Evolutionary conservation across 805 yeast species (phyloP).

Genomic region (Pichia nakasei): DNA sequence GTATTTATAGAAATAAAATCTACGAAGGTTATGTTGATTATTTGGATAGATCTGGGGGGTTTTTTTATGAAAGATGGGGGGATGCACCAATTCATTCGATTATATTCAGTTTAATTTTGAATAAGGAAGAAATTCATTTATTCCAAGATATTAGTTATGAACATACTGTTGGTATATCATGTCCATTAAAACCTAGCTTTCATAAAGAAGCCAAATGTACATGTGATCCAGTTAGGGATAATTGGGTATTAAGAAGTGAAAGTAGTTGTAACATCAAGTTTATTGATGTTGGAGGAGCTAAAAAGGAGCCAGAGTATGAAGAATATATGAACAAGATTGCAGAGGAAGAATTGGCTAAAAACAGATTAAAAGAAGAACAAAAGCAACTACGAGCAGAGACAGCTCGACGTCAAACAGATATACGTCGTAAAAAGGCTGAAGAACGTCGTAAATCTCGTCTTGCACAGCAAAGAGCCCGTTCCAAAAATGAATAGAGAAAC

Average conservation of each 20-base stretch:
- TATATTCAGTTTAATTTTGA: conserved; percentile 36
- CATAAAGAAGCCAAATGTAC: conserved; percentile 54
- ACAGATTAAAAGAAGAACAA: background rate
- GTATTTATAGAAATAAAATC: conserved; percentile 48
- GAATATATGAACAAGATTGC: background rate
- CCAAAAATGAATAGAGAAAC: too few species aligned
- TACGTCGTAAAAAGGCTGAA: conserved; percentile 6
- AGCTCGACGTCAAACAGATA: conserved; percentile 7
- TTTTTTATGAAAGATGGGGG: conserved; percentile 87
- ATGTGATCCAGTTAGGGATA: conserved; percentile 59
- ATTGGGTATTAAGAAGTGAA: conserved; percentile 45
- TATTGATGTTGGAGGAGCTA: conserved; percentile 14
- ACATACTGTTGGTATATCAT: conserved; percentile 71
- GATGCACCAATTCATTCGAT: conserved; percentile 53
- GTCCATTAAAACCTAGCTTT: conserved; percentile 60
- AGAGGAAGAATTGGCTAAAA: background rate
- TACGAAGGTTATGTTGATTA: conserved; percentile 54
- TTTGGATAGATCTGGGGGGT: conserved; percentile 65
- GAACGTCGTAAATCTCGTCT: conserved; percentile 5
- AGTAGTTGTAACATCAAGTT: conserved; percentile 23
- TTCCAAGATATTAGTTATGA: conserved; percentile 76
- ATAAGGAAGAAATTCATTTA: conserved; percentile 58
- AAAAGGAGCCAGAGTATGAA: background rate
- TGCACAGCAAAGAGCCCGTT: background rate
- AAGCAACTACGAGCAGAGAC: conserved; percentile 7